These are phyloP conservation scores for Suillus ampliporus DNA, from an alignment of 768 basidiomycete species.

Conservation along the genomic window DNA sequence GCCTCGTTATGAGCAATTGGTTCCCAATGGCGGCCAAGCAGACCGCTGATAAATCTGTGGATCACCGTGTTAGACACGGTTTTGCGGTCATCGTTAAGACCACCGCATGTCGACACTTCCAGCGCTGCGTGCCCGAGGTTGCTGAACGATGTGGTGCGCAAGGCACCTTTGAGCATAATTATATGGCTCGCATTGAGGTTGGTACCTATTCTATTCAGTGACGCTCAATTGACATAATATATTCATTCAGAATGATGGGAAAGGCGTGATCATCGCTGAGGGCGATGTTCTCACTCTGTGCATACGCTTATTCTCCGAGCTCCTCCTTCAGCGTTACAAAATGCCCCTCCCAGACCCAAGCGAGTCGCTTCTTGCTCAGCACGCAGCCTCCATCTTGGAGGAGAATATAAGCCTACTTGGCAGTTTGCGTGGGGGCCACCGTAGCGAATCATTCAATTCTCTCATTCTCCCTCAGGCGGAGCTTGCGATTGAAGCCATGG, in stretches of 20 bases:
- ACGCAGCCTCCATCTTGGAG: slow-evolving; percentile 50
- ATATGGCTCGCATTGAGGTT: slow-evolving; percentile 61
- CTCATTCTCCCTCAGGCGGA: slow-evolving; percentile 63
- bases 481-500: slow-evolving; percentile 60
- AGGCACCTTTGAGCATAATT: slow-evolving; percentile 68
- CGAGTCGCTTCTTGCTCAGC: slow-evolving; percentile 58
- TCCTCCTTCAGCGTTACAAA: slow-evolving; percentile 58
- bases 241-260: slow-evolving; percentile 41
- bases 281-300: slow-evolving; percentile 56
- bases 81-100: slow-evolving; percentile 63
- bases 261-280: slow-evolving; percentile 65
- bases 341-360: slow-evolving; percentile 50
- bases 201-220: slow-evolving; percentile 20
- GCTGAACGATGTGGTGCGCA: slow-evolving; percentile 71
- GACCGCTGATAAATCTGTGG: slow-evolving; percentile 44
- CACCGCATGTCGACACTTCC: slow-evolving; percentile 58
- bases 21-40: slow-evolving; percentile 44
- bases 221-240: background rate
- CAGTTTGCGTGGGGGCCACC: slow-evolving; percentile 35
- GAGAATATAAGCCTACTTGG: slow-evolving; percentile 50
- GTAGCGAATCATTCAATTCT: slow-evolving; percentile 53
- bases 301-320: slow-evolving; percentile 63
- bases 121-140: slow-evolving; percentile 55
- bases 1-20: slow-evolving; percentile 57
- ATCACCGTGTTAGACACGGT: slow-evolving; percentile 58